Conservation (phyloP, 139 green algal species). For the Chlamydomonas sp. region DNA sequence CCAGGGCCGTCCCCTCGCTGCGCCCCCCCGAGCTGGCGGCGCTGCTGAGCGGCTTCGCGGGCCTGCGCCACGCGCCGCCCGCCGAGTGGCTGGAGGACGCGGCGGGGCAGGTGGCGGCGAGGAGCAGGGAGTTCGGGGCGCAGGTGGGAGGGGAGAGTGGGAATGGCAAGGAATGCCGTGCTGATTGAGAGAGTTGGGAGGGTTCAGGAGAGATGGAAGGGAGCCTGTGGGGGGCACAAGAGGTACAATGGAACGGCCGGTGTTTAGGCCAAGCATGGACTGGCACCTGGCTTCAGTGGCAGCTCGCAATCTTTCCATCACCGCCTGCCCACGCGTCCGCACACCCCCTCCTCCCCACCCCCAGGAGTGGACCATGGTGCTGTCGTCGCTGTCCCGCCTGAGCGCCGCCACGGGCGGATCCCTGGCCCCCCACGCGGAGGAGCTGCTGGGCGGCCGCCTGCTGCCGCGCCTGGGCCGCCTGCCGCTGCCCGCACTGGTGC, state of each 20-base stretch:
- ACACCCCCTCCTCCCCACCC: not conserved
- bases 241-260: too few species aligned
- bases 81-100: constrained; percentile 41
- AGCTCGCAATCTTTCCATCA: too few species aligned
- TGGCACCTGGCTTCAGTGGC: too few species aligned
- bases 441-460: constrained; percentile 6
- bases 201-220: too few species aligned
- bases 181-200: too few species aligned
- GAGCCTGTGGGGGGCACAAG: too few species aligned
- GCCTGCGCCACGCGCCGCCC: constrained; percentile 44
- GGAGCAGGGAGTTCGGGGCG: constrained; percentile 19
- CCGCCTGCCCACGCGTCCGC: too few species aligned
- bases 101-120: constrained; percentile 1
- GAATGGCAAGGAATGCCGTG: too few species aligned
- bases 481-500: constrained; percentile 23
- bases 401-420: not conserved
- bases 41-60: constrained; percentile 31
- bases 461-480: constrained; percentile 24
- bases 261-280: too few species aligned
- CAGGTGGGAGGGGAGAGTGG: constrained; percentile 3
- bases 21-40: constrained; percentile 45
- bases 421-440: not conserved
- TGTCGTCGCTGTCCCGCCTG: constrained; percentile 29
- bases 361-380: constrained; percentile 52
- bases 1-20: constrained; percentile 26